Base-by-base conservation (phyloP, 441 rosid genomes). In the Jatropha podagrica region DNA sequence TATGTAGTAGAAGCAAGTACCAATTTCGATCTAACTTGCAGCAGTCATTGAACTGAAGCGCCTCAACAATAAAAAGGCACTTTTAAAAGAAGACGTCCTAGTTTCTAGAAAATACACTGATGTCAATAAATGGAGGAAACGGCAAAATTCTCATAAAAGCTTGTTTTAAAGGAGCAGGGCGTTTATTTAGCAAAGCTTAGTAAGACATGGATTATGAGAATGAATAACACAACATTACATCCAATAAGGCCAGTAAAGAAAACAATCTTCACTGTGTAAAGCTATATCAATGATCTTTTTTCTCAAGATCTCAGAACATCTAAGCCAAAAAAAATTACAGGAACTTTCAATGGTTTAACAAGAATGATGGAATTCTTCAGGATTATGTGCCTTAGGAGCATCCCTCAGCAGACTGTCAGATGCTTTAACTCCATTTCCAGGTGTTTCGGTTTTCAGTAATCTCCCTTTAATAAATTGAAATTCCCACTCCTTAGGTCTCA, bases 401-500 rank as follows among this genome's bases (percentile, higher is more conserved):
- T 77, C 79, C 63, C 81, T 77, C 40, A 51, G 73, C 20, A 42
- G 77, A 55, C 69, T 75, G 60, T 80, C 84, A 4, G 85, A 75
- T 46, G 86, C 40, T 73, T 80, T 75, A 9, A 46, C 74, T n/a
- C 77, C 56, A 46, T 38, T 67, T 74, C 80, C 83, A 17, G 83
- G 42, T 4, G 70, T 77, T 74, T 63, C 82, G 71, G 52, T 63
- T 81, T 87, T 90, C 61, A 85, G 56, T 44, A 80, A 78, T 41
- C 88, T 83, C 81, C 90, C 81, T 74, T 82, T 80, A 52, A 88
- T 86, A 81, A 86, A 85, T 81, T 82, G 86, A 41, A 88, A 80
- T 41, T 86, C 85, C 89, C 82, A 86, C 20, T 81, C 92, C 84
- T 78, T 80, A 3, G 88, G 84, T 77, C 86, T 88, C 44, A 95